Evolutionary conservation across 352 stramenopile genomes (phyloP).

Genomic region (Blastocystis sp.): DNA sequence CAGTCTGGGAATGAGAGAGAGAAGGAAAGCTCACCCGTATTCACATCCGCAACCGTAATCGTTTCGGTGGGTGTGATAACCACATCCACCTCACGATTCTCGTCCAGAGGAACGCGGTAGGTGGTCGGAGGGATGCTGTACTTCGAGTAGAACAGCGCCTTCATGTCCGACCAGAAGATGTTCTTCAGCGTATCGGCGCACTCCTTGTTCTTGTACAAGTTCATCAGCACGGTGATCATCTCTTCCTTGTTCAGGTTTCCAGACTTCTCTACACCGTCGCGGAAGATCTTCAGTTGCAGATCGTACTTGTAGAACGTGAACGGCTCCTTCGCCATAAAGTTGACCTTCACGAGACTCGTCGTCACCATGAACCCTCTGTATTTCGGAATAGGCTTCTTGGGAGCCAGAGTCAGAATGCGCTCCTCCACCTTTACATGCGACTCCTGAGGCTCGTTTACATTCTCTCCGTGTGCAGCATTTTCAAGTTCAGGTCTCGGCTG

Average conservation of each 20-base stretch:
- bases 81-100: not conserved
- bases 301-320: conserved; percentile 51
- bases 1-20: not conserved
- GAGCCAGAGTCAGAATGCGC: not conserved
- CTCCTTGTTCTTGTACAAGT: not conserved
- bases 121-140: conserved; percentile 5
- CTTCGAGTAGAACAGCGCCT: conserved; percentile 28
- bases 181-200: not conserved
- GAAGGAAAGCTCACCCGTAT: not conserved
- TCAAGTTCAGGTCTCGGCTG: not conserved
- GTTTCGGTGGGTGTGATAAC: not conserved
- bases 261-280: not conserved
- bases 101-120: not conserved
- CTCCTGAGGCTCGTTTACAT: not conserved
- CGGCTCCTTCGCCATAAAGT: not conserved
- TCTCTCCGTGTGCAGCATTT: not conserved
- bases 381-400: not conserved
- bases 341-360: not conserved
- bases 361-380: not conserved
- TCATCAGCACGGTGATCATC: not conserved
- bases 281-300: not conserved
- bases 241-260: conserved; percentile 15
- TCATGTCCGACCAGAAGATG: conserved; percentile 38
- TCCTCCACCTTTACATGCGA: not conserved
- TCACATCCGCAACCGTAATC: not conserved